These are phyloP conservation scores for Penicillium sp. DNA, from an alignment of 2,329 filamentous ascomycete species.

Conservation along the genomic window DNA sequence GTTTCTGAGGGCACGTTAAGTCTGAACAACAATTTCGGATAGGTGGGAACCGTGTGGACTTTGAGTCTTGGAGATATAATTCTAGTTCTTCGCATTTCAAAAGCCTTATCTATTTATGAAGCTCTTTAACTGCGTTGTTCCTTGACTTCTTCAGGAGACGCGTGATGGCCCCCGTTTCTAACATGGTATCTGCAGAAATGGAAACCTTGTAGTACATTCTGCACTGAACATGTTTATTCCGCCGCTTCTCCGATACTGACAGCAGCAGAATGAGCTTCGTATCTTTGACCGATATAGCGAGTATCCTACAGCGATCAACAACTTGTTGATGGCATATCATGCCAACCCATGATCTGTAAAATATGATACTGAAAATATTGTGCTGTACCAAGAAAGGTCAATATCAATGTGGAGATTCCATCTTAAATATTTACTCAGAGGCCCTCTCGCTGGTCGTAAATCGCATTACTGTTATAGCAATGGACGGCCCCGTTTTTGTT, in stretches of 20 bases:
- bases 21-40: too few relatives aligned
- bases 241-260: background rate
- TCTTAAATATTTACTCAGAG: background rate
- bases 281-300: background rate
- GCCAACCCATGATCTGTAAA: background rate
- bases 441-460: background rate
- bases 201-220: background rate
- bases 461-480: background rate
- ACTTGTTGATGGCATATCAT: background rate
- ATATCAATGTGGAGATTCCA: background rate
- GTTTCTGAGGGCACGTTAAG: too few relatives aligned
- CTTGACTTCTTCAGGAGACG: background rate
- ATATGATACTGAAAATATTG: background rate
- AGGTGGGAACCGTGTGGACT: too few relatives aligned
- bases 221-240: background rate
- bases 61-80: too few relatives aligned
- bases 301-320: background rate
- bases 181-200: background rate
- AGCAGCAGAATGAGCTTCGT: background rate
- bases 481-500: background rate
- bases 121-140: too few relatives aligned
- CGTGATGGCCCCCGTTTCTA: background rate
- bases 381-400: background rate
- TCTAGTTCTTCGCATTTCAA: too few relatives aligned
- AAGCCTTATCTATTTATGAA: too few relatives aligned